Evolutionary conservation across 495 filamentous ascomycete species (phyloP).

Genomic region (Astrothelium macrocarpum): DNA sequence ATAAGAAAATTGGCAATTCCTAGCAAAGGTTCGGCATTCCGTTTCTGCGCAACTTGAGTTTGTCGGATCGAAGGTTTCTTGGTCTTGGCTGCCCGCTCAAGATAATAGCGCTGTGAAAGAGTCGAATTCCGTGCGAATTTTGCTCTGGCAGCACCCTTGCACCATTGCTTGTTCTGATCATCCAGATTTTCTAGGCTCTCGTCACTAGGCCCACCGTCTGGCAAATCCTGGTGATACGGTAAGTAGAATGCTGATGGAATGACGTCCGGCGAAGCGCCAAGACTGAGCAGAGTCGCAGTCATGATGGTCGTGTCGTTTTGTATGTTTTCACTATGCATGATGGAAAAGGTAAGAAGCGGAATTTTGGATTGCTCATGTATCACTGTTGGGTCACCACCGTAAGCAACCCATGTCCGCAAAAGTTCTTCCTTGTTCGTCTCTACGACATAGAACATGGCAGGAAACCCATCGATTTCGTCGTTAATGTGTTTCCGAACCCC

Average conservation of each 20-base stretch:
- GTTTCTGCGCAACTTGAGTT: background rate
- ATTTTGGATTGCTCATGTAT: conserved; percentile 22
- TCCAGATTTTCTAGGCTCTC: conserved; percentile 2
- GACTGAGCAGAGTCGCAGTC: conserved; percentile 32
- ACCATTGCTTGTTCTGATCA: background rate
- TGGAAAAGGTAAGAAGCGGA: conserved; percentile 40
- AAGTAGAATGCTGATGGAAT: conserved; percentile 13
- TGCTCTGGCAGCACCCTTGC: background rate
- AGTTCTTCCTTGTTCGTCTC: conserved; percentile 33
- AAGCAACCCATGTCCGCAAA: conserved; percentile 29
- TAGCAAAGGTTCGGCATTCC: background rate
- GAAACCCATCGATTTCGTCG: conserved; percentile 27
- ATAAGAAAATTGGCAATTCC: background rate
- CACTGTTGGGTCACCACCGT: conserved; percentile 18
- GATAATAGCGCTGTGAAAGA: background rate
- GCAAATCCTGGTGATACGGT: conserved; percentile 1
- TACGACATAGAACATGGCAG: conserved; percentile 39
- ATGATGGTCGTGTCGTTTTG: conserved; percentile 31
- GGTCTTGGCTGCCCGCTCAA: background rate
- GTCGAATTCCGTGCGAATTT: background rate
- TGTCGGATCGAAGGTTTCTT: background rate
- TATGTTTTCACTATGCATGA: conserved; percentile 26
- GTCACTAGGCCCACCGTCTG: background rate
- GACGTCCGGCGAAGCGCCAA: conserved; percentile 26
- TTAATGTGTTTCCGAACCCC: conserved; percentile 21